These are phyloP conservation scores for Chlorella ohadii DNA, from an alignment of 139 green algal species.

Conservation along the genomic window DNA sequence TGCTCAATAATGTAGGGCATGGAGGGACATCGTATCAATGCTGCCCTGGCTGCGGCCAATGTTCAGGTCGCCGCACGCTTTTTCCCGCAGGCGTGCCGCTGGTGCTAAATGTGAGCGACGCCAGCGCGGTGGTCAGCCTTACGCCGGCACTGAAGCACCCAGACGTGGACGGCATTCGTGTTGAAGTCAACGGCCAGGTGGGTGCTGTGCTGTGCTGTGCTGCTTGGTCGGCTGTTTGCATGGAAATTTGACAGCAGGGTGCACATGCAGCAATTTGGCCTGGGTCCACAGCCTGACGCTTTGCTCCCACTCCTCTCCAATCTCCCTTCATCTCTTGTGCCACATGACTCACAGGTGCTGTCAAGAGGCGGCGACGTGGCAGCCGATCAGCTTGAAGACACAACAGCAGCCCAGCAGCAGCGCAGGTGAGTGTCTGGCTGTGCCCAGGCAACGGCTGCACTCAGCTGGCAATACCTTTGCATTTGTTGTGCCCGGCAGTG, in stretches of 20 bases:
- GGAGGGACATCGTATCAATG: too few species aligned
- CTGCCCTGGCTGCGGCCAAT: background rate
- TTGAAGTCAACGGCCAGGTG: conserved; percentile 55
- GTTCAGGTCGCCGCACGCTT: too few species aligned
- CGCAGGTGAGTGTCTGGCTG: background rate
- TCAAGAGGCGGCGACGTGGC: conserved; percentile 52
- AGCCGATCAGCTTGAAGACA: conserved; percentile 53
- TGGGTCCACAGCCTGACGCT: too few species aligned
- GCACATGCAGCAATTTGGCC: too few species aligned
- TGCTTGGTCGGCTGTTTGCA: too few species aligned
- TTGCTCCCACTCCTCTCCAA: too few species aligned
- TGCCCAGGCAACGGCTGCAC: too few species aligned
- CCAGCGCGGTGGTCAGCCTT: conserved; percentile 21
- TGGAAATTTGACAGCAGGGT: too few species aligned
- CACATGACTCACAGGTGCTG: conserved; percentile 52
- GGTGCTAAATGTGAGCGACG: conserved; percentile 31
- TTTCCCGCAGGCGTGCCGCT: conserved; percentile 24
- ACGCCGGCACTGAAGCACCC: conserved; percentile 29
- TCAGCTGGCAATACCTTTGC: too few species aligned
- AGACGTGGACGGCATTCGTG: conserved; percentile 42
- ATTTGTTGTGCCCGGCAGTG: too few species aligned
- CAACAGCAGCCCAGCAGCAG: conserved; percentile 14
- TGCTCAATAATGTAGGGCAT: background rate
- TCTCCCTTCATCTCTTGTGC: too few species aligned
- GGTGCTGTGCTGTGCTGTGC: too few species aligned